Evolutionary conservation across 78 protist species (phyloP), one percentile per base, ranked within the genome.

Genomic region (Isochrysis galbana): DNA sequence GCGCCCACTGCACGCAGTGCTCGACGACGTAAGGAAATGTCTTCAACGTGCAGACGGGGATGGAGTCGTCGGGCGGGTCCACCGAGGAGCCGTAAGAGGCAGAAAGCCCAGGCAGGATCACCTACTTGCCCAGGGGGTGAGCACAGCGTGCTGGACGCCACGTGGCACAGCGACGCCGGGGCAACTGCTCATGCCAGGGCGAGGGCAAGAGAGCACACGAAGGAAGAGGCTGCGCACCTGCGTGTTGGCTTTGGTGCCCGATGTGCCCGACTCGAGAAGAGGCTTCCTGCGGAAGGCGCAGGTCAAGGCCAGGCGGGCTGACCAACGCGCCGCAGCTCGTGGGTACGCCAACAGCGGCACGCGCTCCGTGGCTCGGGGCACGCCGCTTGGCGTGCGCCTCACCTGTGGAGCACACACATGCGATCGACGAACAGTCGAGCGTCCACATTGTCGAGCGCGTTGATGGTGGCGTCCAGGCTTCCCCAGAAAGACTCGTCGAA

Each of bases 41-140:
- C 95, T 98, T 97, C 42, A 99, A 94, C 22, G 99, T 98, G 97
- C 99, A 99, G 72, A 96, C 39, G 38, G 99, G 99, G 34, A 97
- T 97, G 38, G 91, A 17, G 94, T 97, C 94, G 91, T 98, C 99
- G 44, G 99, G 99, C 25, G 99, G 99, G 90, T 99, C 99, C 17
- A 90, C 91, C 23, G 96, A 69, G 21, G 97, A 44, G 11, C 98
- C 95, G 95, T 99, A 99, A 42, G 97, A 96, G 92, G 98, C 99
- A 19, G 99, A 98, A 42, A 98, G 47, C 87, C 26, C 21, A n/a
- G 99, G 99, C 36, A 99, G 87, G 67, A 98, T 95, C 22, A 97
- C 98, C 47, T 32, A 39, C n/a, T 4, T 38, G 90, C 10, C 69
- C 29, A 11, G n/a, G n/a, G n/a, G n/a, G n/a, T n/a, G 34, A 23